Base-by-base conservation (phyloP, 306 rosid genomes). In the Sindora glabra region DNA sequence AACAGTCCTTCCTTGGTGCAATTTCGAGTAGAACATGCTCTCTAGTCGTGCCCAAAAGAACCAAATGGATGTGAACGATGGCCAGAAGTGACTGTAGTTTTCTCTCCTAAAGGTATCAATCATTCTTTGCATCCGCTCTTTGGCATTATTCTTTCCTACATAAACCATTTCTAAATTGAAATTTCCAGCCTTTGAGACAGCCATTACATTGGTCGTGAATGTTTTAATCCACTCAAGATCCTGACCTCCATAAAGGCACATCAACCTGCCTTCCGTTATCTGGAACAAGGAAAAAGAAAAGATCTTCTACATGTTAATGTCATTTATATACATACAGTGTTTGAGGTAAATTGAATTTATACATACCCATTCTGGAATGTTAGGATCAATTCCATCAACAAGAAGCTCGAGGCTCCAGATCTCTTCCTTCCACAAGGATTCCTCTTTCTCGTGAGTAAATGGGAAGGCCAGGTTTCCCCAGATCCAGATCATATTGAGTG, bases 161-260 rank as follows among this genome's bases (percentile, higher is more conserved):
- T 68, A 68, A 8, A 58, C 51, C 73, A 68, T 47, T 45, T 42
- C 52, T 8, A 68, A 27, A 1, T 24, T 0, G 14, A 58, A 19
- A 18, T 54, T 50, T 10, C 33, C 15, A 3, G 45, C 51, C 17
- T 13, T 3, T n/a, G 73, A 66, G 5, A 58, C 49, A 8, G 10
- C 23, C 25, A 5, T 19, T 8, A 60, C 45, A 1, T 51, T 27
- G 2, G 8, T 36, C 18, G 73, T 68, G 33, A 68, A 58, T 51
- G 18, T n/a, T 68, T 44, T 41, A 51, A 58, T 58, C 73, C 67
- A 68, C 8, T 68, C 52, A 2, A 68, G 46, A 7, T 68, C 45
- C 16, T 68, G 66, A 18, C 73, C 73, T 19, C 73, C 67, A n/a
- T 68, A 68, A 2, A 68, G 5, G 59, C 73, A 68, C 58, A 68